Conservation (phyloP, 345 rosid genomes). For the Psidium friedrichsthalianum region DNA sequence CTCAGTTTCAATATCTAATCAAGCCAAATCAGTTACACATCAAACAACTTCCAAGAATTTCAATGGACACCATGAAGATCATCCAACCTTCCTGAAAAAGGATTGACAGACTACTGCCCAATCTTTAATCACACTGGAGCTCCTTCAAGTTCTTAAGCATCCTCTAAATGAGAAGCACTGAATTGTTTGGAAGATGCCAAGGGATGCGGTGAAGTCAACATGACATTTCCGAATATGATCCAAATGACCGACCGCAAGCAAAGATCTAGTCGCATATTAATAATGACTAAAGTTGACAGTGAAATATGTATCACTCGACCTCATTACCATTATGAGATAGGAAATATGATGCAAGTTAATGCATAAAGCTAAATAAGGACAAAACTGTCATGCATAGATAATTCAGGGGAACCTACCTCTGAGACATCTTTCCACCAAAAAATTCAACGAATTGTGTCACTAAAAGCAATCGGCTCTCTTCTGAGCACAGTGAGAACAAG, state of each 20-base stretch:
- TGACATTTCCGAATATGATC: background rate
- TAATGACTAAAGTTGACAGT: background rate
- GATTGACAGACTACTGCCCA: background rate
- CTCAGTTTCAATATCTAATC: background rate
- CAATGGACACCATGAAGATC: background rate
- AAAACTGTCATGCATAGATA: background rate
- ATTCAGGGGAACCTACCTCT: constrained; percentile 21
- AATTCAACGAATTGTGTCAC: constrained; percentile 71
- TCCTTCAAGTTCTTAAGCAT: background rate
- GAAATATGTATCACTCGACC: background rate
- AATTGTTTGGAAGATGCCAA: background rate
- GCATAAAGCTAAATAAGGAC: background rate
- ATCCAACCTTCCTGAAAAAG: background rate
- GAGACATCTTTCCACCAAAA: constrained; percentile 68
- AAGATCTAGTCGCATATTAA: background rate
- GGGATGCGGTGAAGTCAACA: background rate
- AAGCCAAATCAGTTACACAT: background rate
- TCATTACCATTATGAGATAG: background rate
- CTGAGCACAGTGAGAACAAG: constrained; percentile 64
- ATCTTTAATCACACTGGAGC: background rate
- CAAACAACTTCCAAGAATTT: background rate
- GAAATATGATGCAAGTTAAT: background rate
- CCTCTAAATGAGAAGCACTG: background rate
- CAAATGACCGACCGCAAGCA: background rate
- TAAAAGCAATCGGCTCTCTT: constrained; percentile 62